Percentiles rank a stretch among this genome's conserved stretches.
Conservation (phyloP, 345 rosid genomes). For the Salix caprea region DNA sequence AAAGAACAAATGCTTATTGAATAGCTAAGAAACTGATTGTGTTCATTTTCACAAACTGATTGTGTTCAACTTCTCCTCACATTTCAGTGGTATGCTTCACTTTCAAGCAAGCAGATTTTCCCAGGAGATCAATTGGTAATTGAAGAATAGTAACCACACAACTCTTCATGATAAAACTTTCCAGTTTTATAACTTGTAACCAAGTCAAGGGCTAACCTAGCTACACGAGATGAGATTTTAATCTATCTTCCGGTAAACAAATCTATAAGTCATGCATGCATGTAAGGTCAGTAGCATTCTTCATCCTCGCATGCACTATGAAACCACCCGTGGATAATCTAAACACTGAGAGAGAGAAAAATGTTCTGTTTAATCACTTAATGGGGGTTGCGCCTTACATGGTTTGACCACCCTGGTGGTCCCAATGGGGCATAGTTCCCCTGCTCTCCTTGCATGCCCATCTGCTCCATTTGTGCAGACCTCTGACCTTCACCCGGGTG, state of each 20-base stretch:
- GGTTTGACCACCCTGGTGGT: constrained; percentile 31
- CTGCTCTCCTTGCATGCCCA: constrained; percentile 40
- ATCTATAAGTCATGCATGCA: neutral
- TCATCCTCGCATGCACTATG: neutral
- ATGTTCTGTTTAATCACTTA: neutral
- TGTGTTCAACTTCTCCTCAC: neutral
- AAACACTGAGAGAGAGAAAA: neutral
- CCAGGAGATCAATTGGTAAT: neutral
- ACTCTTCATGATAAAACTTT: neutral
- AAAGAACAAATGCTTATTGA: too few species aligned
- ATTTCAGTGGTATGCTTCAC: neutral
- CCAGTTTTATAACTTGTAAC: neutral
- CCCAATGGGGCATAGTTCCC: constrained; percentile 35
- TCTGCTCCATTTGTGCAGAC: constrained; percentile 39
- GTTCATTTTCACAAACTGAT: neutral
- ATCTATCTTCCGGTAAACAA: neutral
- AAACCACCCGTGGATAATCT: neutral
- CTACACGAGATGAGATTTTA: neutral
- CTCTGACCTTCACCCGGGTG: constrained; percentile 22
- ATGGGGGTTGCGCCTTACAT: constrained; percentile 29
- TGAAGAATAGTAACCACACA: neutral
- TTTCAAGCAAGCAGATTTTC: neutral
- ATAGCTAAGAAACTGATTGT: too few species aligned
- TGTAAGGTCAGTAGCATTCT: neutral
- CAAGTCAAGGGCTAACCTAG: neutral